Evolutionary conservation across 305 asterid species (phyloP).

Genomic region (Fraxinus sp.): DNA sequence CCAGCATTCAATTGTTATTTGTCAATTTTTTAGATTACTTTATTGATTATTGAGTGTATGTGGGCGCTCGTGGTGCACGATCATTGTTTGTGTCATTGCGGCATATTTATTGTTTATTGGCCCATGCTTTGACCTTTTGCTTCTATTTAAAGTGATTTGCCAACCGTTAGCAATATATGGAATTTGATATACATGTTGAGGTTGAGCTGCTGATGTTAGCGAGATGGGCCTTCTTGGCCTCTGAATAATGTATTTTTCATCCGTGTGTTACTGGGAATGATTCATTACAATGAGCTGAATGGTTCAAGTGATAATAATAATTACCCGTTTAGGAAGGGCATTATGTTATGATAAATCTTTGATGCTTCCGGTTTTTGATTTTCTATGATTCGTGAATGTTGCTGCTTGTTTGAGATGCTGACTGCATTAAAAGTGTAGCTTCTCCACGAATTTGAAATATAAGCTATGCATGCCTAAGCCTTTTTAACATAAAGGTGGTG

Average conservation of each 20-base stretch:
- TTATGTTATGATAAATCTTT: not conserved
- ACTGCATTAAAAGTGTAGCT: not conserved
- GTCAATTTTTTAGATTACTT: not conserved
- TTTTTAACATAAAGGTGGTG: not conserved
- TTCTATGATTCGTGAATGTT: not conserved
- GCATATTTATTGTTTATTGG: not conserved
- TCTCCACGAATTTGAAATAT: not conserved
- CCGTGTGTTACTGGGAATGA: not conserved
- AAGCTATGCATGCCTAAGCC: not conserved
- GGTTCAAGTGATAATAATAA: conserved; percentile 15
- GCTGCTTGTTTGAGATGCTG: not conserved
- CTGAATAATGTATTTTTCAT: conserved; percentile 10
- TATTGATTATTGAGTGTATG: not conserved
- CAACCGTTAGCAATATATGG: conserved; percentile 10
- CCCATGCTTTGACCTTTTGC: conserved; percentile 5
- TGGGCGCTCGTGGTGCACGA: not conserved
- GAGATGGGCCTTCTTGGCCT: conserved; percentile 17
- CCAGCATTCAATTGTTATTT: not conserved
- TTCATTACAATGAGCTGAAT: conserved; percentile 8
- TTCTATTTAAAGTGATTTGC: conserved; percentile 23
- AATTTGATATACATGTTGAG: conserved; percentile 16
- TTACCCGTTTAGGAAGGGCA: conserved; percentile 12
- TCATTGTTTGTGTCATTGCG: not conserved
- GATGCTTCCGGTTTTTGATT: conserved; percentile 15
- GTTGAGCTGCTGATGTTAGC: conserved; percentile 21